Conservation (phyloP, 306 rosid species). For the Castanea sativa region DNA sequence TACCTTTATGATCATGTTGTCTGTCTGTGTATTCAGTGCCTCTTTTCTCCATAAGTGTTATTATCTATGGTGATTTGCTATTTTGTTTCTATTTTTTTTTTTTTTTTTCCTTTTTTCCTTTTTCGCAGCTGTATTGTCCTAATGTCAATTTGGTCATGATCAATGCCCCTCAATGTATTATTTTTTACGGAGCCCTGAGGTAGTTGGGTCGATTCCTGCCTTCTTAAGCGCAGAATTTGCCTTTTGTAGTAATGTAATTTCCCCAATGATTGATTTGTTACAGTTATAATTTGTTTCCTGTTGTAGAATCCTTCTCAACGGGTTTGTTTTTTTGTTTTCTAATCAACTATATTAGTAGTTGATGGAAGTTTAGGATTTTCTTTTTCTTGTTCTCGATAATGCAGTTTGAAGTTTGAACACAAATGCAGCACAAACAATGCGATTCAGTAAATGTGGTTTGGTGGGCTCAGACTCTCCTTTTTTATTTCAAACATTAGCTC, state of each 20-base stretch:
- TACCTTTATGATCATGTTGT: conserved; percentile 42
- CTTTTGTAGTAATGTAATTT: not conserved
- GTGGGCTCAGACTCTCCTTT: too few relatives aligned
- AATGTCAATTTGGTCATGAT: not conserved
- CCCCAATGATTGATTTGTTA: not conserved
- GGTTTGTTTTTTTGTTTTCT: not conserved
- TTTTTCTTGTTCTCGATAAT: too few relatives aligned
- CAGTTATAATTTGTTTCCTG: not conserved
- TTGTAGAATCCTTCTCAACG: not conserved
- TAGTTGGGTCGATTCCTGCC: not conserved
- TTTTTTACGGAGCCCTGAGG: not conserved
- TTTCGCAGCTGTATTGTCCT: not conserved
- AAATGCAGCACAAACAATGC: too few relatives aligned
- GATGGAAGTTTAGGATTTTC: too few relatives aligned
- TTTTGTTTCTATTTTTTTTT: not conserved
- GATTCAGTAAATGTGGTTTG: too few relatives aligned
- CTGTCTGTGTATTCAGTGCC: not conserved
- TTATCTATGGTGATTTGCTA: not conserved
- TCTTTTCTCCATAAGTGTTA: not conserved
- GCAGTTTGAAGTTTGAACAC: too few relatives aligned
- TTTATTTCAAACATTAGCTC: too few relatives aligned
- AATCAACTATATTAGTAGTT: not conserved
- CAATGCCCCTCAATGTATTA: not conserved
- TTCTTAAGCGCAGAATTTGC: not conserved
- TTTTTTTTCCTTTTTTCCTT: not conserved